A percentile compares a stretch with the other conserved stretches of the same genome.
phyloP scores from a whole-genome alignment of 805 yeast genomes.

The Citeromyces matritensis region DNA sequence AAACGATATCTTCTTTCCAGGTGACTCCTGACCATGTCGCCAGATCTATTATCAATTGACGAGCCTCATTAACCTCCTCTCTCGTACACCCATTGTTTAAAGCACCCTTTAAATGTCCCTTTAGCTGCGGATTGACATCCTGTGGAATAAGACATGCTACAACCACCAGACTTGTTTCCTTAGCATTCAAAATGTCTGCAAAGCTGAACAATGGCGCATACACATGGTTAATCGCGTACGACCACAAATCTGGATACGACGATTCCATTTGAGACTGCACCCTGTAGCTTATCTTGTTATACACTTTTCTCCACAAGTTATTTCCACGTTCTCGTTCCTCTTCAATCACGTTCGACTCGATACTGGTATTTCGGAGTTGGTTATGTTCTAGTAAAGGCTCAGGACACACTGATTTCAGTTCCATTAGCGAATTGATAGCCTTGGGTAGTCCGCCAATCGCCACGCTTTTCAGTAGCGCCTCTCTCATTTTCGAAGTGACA shows the following conservation, averaged over 20 bases:
- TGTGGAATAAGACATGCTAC: conserved; percentile 78
- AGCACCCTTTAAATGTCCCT: conserved; percentile 86
- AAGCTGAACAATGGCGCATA: conserved; percentile 68
- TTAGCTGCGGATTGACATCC: conserved; percentile 84
- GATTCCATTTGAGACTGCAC: conserved; percentile 51
- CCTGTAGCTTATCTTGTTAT: conserved; percentile 58
- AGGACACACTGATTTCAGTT: conserved; percentile 55
- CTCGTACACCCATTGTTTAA: conserved; percentile 57
- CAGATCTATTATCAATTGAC: conserved; percentile 48
- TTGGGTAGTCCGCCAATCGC: conserved; percentile 80
- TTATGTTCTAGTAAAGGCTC: conserved; percentile 15
- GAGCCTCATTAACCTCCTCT: conserved; percentile 45
- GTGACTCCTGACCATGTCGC: conserved; percentile 61
- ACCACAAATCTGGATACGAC: conserved; percentile 81
- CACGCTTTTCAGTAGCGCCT: conserved; percentile 61
- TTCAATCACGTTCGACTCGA: conserved; percentile 6
- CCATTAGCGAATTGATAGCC: conserved; percentile 64
- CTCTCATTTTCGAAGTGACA: conserved; percentile 37
- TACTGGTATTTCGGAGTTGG: conserved; percentile 5
- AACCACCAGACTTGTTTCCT: conserved; percentile 65
- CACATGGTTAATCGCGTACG: conserved; percentile 53
- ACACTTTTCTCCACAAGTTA: conserved; percentile 58
- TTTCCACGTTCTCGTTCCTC: conserved; percentile 29
- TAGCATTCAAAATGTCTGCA: conserved; percentile 42
- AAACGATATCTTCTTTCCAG: conserved; percentile 34